phyloP scores from a whole-genome alignment of 495 filamentous ascomycete genomes.

The Coniosporium apollinis region DNA sequence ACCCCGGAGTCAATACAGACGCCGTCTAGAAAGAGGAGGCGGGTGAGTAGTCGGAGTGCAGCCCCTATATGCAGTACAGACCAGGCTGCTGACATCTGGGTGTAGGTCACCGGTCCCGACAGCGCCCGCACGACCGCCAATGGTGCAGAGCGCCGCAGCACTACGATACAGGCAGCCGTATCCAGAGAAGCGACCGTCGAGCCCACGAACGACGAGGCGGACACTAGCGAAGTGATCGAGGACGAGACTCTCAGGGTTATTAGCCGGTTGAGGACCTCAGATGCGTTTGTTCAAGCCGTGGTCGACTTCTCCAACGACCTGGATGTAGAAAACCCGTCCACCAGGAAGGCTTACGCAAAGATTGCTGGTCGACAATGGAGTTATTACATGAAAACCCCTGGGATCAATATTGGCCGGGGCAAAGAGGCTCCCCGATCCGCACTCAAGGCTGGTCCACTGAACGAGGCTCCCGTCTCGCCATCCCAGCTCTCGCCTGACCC shows the following conservation, averaged over 20 bases:
- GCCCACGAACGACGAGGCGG: slow-evolving; percentile 8
- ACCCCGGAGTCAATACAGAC: slow-evolving; percentile 24
- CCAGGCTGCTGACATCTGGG: not conserved
- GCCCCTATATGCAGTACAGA: not conserved
- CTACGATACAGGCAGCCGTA: slow-evolving; percentile 7
- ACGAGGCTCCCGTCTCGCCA: slow-evolving; percentile 6
- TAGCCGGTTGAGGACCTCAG: slow-evolving; percentile 43
- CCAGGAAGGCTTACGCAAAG: slow-evolving; percentile 81
- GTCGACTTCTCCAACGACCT: slow-evolving; percentile 56
- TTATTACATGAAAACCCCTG: slow-evolving; percentile 69
- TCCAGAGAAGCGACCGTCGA: slow-evolving; percentile 12
- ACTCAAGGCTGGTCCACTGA: slow-evolving; percentile 6
- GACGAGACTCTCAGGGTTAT: slow-evolving; percentile 56
- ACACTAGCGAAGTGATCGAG: slow-evolving; percentile 25
- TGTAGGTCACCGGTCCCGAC: slow-evolving; percentile 13
- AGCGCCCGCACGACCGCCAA: slow-evolving; percentile 7
- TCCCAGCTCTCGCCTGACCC: slow-evolving; percentile 4
- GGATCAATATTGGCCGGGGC: slow-evolving; percentile 70
- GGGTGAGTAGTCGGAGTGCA: slow-evolving; percentile 6
- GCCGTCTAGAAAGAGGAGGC: slow-evolving; percentile 20
- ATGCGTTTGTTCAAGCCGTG: slow-evolving; percentile 47
- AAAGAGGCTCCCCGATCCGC: slow-evolving; percentile 40
- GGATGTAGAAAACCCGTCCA: slow-evolving; percentile 49
- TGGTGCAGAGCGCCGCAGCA: slow-evolving; percentile 1
- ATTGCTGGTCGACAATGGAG: slow-evolving; percentile 87